phyloP scores from a whole-genome alignment of 768 basidiomycete genomes.

The Dentipellis sp. region DNA sequence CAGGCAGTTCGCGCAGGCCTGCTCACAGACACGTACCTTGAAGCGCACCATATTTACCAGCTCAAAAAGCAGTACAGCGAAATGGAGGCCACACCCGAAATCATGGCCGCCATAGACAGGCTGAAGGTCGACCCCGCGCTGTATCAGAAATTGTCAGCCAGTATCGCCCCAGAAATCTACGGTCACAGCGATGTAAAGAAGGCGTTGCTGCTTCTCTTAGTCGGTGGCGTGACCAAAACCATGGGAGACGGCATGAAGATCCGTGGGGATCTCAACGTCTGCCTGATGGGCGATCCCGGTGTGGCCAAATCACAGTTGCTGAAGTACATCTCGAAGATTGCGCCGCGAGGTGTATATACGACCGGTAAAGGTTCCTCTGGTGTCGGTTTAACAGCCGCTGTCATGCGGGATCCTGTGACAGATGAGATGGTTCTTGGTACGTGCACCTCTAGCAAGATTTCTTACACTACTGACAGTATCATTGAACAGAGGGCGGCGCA shows the following conservation, averaged over 20 bases:
- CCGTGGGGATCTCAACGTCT: conserved; percentile 94
- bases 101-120: conserved; percentile 56
- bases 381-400: conserved; percentile 96
- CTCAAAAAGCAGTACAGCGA: conserved; percentile 96
- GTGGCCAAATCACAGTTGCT: conserved; percentile 95
- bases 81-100: conserved; percentile 87
- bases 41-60: conserved; percentile 83
- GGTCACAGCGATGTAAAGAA: conserved; percentile 98
- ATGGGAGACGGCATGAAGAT: conserved; percentile 99
- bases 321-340: conserved; percentile 98
- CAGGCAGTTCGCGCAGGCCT: conserved; percentile 95
- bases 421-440: conserved; percentile 98
- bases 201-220: conserved; percentile 81
- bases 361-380: conserved; percentile 98
- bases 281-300: conserved; percentile 99
- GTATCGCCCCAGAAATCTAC: conserved; percentile 98
- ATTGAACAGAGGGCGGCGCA: conserved; percentile 86
- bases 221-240: conserved; percentile 92
- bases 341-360: conserved; percentile 95
- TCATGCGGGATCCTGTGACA: conserved; percentile 98
- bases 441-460: conserved; percentile 21
- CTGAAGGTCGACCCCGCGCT: conserved; percentile 70
- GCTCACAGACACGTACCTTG: conserved; percentile 94
- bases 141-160: conserved; percentile 82
- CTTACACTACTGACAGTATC: background rate